Conservation (phyloP, 2,329 filamentous ascomycete genomes). For the Pseudocercospora musae region DNA sequence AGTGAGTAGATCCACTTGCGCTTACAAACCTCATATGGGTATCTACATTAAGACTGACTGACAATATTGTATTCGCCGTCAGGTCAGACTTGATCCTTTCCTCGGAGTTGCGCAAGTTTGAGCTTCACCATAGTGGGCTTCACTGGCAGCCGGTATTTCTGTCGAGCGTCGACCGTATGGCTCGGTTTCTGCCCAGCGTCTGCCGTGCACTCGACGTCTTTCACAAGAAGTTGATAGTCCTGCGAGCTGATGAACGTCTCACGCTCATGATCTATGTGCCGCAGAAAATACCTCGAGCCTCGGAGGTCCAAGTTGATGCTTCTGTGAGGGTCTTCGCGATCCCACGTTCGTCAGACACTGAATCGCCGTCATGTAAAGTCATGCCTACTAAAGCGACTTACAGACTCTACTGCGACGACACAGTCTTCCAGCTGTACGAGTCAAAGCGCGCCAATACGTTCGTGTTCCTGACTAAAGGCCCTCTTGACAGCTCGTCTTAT, state of each 20-base stretch:
- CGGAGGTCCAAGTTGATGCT: neutral
- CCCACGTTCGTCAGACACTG: constrained; percentile 1
- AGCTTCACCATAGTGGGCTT: neutral
- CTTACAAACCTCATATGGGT: too few relatives aligned
- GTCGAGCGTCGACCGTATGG: constrained; percentile 3
- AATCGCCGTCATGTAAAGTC: neutral
- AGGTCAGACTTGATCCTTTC: too few relatives aligned
- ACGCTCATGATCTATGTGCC: constrained; percentile 6
- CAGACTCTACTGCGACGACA: constrained; percentile 3
- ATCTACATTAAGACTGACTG: neutral
- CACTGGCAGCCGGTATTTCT: constrained; percentile 6
- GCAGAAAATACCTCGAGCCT: neutral
- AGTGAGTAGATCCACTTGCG: neutral
- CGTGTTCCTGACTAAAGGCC: neutral
- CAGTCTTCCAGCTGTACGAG: constrained; percentile 4
- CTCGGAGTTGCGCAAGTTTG: too few relatives aligned
- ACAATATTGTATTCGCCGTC: neutral
- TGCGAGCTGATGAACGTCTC: constrained; percentile 5
- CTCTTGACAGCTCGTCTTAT: neutral
- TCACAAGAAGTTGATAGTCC: constrained; percentile 7
- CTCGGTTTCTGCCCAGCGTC: neutral
- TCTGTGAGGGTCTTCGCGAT: constrained; percentile 6
- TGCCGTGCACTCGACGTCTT: neutral
- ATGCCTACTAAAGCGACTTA: neutral
- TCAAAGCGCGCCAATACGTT: constrained; percentile 2